Conservation (phyloP, 225 moss, liverwort and hornwort genomes). For the Antitrichia curtipendula region DNA sequence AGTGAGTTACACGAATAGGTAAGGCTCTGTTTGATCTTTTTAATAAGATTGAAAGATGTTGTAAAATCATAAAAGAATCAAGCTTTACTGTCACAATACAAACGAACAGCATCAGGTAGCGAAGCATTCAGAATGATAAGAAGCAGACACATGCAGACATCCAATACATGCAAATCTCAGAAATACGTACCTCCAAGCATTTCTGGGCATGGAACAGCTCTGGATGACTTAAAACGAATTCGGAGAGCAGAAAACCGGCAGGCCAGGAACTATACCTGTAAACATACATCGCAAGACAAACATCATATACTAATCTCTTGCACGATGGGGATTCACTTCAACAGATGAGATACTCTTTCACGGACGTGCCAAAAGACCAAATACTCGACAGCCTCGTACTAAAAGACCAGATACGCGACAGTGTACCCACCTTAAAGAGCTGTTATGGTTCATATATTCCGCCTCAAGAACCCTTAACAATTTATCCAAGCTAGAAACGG, state of each 20-base stretch:
- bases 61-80: not conserved
- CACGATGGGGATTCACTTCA: not conserved
- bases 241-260: slow-evolving; percentile 64
- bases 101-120: not conserved
- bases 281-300: not conserved
- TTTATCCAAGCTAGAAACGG: not conserved
- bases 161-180: not conserved
- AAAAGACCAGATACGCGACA: not conserved
- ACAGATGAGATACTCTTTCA: not conserved
- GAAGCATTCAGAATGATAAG: not conserved
- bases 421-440: not conserved
- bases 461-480: not conserved
- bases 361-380: not conserved
- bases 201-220: slow-evolving; percentile 59
- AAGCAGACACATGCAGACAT: not conserved
- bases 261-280: slow-evolving; percentile 78
- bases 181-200: slow-evolving; percentile 67
- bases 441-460: not conserved
- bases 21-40: not conserved
- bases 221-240: slow-evolving; percentile 69
- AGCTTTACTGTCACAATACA: not conserved
- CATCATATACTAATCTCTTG: not conserved
- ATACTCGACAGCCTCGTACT: not conserved
- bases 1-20: not conserved
- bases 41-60: not conserved